Conservation (phyloP, 2,329 filamentous ascomycete species). For the Colletotrichum cuscutae region DNA sequence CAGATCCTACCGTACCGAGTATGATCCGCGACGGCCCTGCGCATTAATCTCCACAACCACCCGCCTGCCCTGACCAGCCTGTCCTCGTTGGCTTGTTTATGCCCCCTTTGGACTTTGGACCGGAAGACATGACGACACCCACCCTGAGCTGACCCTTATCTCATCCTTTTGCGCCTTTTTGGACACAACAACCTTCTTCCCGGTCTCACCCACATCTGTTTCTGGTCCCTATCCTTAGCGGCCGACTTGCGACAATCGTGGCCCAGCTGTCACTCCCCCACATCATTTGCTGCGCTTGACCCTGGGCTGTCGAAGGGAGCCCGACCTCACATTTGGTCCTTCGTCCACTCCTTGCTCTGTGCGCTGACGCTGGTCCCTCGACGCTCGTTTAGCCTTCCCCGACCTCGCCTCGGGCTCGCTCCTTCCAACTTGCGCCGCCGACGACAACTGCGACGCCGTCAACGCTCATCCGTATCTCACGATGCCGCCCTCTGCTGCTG, state of each 20-base stretch:
- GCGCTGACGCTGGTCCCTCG: conserved; percentile 26
- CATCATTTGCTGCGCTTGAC: conserved; percentile 5
- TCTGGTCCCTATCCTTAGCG: background rate
- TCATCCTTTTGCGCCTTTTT: conserved; percentile 14
- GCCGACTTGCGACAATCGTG: conserved; percentile 5
- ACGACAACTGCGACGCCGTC: conserved; percentile 12
- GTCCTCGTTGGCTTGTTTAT: conserved; percentile 8
- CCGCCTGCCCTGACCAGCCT: background rate
- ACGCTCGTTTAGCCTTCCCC: conserved; percentile 30
- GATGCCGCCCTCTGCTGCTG: conserved; percentile 50
- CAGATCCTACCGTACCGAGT: background rate
- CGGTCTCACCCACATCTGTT: conserved; percentile 2
- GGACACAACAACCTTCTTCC: conserved; percentile 15
- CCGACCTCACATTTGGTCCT: conserved; percentile 20
- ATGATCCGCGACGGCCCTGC: conserved; percentile 2
- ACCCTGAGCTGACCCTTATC: conserved; percentile 27
- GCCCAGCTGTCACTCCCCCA: conserved; percentile 3
- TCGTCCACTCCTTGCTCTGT: conserved; percentile 32
- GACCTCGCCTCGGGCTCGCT: background rate
- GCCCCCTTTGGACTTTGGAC: conserved; percentile 22
- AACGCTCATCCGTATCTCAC: conserved; percentile 12
- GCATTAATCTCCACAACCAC: conserved; percentile 5
- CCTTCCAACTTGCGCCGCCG: conserved; percentile 16
- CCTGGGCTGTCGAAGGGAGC: conserved; percentile 33
- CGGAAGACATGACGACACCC: conserved; percentile 33